Evolutionary conservation across 345 rosid species (phyloP).

Genomic region (Capsella bursapastoris): DNA sequence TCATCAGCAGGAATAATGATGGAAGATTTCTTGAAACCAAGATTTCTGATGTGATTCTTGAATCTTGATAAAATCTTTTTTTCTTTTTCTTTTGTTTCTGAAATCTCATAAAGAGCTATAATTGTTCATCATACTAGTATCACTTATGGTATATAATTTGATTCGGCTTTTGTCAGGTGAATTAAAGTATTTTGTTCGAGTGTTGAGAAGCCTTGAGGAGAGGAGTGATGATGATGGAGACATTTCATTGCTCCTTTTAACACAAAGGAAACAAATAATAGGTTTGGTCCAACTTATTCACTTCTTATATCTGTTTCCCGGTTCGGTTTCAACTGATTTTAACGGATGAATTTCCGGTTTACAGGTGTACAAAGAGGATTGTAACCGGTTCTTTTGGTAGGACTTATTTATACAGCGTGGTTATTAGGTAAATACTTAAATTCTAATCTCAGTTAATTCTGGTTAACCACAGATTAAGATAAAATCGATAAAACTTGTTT

Average conservation of each 20-base stretch:
- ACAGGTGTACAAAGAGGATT: slow-evolving; percentile 57
- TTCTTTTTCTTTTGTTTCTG: background rate
- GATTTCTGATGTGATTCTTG: slow-evolving; percentile 10
- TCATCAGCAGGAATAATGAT: slow-evolving; percentile 21
- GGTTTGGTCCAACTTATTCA: slow-evolving; percentile 55
- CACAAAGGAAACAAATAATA: slow-evolving; percentile 50
- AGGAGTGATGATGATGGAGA: slow-evolving; percentile 69
- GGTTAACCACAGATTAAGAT: background rate
- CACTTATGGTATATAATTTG: slow-evolving; percentile 42
- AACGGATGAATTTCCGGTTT: slow-evolving; percentile 39
- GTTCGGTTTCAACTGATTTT: slow-evolving; percentile 39
- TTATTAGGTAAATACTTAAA: slow-evolving; percentile 22
- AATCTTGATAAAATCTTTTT: slow-evolving; percentile 23
- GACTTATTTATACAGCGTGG: background rate
- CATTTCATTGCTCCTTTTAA: slow-evolving; percentile 63
- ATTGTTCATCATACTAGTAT: slow-evolving; percentile 35
- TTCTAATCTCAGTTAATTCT: background rate
- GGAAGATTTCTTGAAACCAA: slow-evolving; percentile 1
- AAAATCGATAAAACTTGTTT: slow-evolving; percentile 25
- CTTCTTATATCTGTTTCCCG: slow-evolving; percentile 46
- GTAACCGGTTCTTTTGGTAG: slow-evolving; percentile 36
- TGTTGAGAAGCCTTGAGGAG: slow-evolving; percentile 60
- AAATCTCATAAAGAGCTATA: slow-evolving; percentile 33
- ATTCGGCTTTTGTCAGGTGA: slow-evolving; percentile 68
- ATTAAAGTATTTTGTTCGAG: slow-evolving; percentile 40